Evolutionary conservation across 2,329 filamentous ascomycete species (phyloP), one percentile per base, ranked within the genome.

Genomic region (Scedosporium dehoogii): DNA sequence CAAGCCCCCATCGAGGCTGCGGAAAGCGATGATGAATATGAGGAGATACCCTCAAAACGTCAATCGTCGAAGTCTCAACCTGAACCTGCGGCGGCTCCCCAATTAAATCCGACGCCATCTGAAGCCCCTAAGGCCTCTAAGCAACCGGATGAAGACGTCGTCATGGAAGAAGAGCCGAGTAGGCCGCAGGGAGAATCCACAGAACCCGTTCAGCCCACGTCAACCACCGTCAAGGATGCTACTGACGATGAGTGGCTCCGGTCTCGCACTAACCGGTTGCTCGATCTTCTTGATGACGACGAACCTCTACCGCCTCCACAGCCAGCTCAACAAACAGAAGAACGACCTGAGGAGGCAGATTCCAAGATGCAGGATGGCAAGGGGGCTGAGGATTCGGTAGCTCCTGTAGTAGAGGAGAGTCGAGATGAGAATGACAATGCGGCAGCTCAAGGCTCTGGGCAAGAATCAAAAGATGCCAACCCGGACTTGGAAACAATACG

Each of bases 161-260:
- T 59, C 0, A 55, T 64, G 18, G 59, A 60, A 12, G 42, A 33
- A 18, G 33, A 38, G 33, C 53, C 58, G 21, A 64, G 66, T 16
- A 23, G 25, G 23, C 23, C 51, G 5, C 21, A 12, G 16, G 55
- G 21, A 18, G 33, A 6, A 25, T 4, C 16, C 29, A 16, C 16
- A 27, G 64, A 67, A 5, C 33, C 61, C 14, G 51, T 59, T 12
- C 25, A 59, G 12, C 38, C 58, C 18, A 41, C 51, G 21, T n/a
- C 62, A n/a, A 25, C 58, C 23, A 27, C 53, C 64, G 63, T 69
- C 67, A 62, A 71, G 67, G 77, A 78, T 59, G 79, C 86, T 3
- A 87, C 88, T 23, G 92, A 97, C 75, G 86, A 88, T 64, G 92
- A 97, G 74, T 99, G 94, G 94, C 80, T 97, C 68, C 86, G 93